phyloP scores from a whole-genome alignment of 257 asterid species.

The Solanum tarijense region DNA sequence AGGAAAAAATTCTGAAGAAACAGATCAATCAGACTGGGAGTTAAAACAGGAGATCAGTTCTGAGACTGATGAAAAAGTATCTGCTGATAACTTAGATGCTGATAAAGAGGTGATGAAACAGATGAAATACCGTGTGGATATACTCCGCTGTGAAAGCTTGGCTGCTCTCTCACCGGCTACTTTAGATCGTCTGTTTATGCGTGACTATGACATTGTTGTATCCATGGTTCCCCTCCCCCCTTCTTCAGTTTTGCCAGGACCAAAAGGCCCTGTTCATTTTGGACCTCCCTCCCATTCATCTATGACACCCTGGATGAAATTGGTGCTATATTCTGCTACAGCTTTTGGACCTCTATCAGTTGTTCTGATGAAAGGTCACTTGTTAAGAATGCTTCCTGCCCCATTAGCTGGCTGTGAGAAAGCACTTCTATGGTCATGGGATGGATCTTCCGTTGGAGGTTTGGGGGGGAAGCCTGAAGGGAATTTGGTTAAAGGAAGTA shows the following conservation, averaged over 20 bases:
- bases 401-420: constrained; percentile 98
- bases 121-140: constrained; percentile 71
- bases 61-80: constrained; percentile 30
- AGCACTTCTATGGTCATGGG: constrained; percentile 99
- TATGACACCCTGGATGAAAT: constrained; percentile 99
- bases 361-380: constrained; percentile 93
- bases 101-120: constrained; percentile 46
- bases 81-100: constrained; percentile 29
- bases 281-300: constrained; percentile 97
- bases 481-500: constrained; percentile 76
- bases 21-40: constrained; percentile 23
- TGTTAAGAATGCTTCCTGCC: constrained; percentile 91
- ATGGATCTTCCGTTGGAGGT: constrained; percentile 86
- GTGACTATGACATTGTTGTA: constrained; percentile 86
- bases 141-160: constrained; percentile 98
- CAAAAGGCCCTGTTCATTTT: constrained; percentile 95
- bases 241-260: constrained; percentile 92
- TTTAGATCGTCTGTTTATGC: constrained; percentile 85
- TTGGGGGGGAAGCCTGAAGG: constrained; percentile 92
- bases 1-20: constrained; percentile 23
- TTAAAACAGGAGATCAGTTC: constrained; percentile 26
- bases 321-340: constrained; percentile 68
- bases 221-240: constrained; percentile 98
- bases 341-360: constrained; percentile 93
- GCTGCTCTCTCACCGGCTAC: constrained; percentile 91